Evolutionary conservation across 2,329 filamentous ascomycete genomes (phyloP).

Genomic region (Aspergillus cejpii): DNA sequence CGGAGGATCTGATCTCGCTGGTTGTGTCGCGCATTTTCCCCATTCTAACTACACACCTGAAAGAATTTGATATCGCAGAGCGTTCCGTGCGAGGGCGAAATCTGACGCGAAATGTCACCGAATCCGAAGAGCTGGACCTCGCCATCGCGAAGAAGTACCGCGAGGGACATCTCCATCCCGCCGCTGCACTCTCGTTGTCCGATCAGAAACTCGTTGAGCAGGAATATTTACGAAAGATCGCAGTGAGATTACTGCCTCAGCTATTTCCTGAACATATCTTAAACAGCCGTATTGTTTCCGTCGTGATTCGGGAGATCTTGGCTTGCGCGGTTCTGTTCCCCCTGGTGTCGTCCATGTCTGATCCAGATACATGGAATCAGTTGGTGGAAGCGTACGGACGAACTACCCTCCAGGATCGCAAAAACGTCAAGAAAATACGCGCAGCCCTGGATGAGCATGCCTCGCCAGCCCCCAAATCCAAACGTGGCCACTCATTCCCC

Average conservation of each 20-base stretch:
- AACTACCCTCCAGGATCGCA: conserved; percentile 85
- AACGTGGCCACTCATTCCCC: conserved; percentile 64
- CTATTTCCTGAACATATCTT: conserved; percentile 68
- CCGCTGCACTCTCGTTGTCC: conserved; percentile 72
- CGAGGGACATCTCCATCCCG: conserved; percentile 80
- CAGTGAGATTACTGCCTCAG: conserved; percentile 63
- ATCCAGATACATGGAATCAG: conserved; percentile 97
- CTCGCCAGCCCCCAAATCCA: conserved; percentile 63
- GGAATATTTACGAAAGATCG: conserved; percentile 73
- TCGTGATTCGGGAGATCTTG: conserved; percentile 82
- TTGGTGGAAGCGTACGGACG: conserved; percentile 83
- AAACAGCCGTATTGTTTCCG: conserved; percentile 71
- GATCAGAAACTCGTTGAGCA: conserved; percentile 82
- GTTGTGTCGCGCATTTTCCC: conserved; percentile 77
- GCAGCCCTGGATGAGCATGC: conserved; percentile 92
- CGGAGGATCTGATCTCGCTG: conserved; percentile 76
- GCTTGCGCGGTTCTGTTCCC: conserved; percentile 84
- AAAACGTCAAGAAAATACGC: conserved; percentile 84
- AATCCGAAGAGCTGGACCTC: conserved; percentile 90
- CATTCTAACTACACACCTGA: conserved; percentile 79
- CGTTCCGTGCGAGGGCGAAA: conserved; percentile 77
- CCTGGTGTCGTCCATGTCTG: conserved; percentile 69
- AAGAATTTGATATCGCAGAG: conserved; percentile 86
- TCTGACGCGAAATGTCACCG: conserved; percentile 81
- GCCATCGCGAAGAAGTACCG: conserved; percentile 93